Evolutionary conservation across 163 green algal genomes (phyloP).

Genomic region (Chloromonas sp.): DNA sequence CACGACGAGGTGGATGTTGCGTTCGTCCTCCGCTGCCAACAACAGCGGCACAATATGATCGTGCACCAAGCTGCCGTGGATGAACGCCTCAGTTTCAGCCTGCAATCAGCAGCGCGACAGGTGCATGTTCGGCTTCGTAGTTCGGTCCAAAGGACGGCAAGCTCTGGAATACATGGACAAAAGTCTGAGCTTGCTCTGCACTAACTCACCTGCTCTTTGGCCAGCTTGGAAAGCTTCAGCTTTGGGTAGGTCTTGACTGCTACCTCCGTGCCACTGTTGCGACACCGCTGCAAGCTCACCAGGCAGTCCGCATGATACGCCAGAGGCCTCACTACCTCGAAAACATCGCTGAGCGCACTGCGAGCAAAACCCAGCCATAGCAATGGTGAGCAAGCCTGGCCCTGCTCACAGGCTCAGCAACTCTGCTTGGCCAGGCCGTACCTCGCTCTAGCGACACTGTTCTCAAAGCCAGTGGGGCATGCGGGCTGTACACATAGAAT

Average conservation of each 20-base stretch:
- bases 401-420: too few species aligned
- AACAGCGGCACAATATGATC: slow-evolving; percentile 15
- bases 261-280: slow-evolving; percentile 4
- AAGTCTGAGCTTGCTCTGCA: too few species aligned
- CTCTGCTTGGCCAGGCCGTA: too few species aligned
- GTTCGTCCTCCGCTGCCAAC: slow-evolving; percentile 20
- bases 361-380: neutral
- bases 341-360: slow-evolving; percentile 18
- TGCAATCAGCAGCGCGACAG: neutral
- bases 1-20: slow-evolving; percentile 12
- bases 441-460: too few species aligned
- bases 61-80: slow-evolving; percentile 17
- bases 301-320: slow-evolving; percentile 19
- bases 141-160: too few species aligned
- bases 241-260: slow-evolving; percentile 23
- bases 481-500: too few species aligned
- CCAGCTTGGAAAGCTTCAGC: neutral
- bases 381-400: too few species aligned
- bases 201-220: slow-evolving; percentile 12
- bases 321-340: slow-evolving; percentile 19
- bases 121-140: too few species aligned
- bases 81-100: slow-evolving; percentile 26
- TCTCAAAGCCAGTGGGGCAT: too few species aligned
- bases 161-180: too few species aligned
- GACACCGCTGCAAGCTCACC: slow-evolving; percentile 16